These are phyloP conservation scores for Xylariales sp. DNA, from an alignment of 2,329 filamentous ascomycete species.

Conservation along the genomic window DNA sequence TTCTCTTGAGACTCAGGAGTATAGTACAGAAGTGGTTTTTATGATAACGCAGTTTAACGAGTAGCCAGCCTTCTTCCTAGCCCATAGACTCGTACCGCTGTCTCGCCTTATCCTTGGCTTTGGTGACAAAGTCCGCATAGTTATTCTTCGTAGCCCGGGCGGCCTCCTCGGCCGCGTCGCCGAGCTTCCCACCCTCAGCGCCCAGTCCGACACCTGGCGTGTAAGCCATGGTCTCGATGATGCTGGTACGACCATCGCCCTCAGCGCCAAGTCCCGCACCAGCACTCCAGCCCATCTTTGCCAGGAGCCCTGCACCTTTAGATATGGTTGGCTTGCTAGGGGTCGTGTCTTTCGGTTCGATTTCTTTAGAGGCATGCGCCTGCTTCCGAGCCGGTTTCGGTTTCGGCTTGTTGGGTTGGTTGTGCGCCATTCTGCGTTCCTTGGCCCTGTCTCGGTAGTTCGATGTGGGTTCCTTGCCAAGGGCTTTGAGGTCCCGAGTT, in stretches of 20 bases:
- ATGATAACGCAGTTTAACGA: no score
- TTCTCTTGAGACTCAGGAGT: no score
- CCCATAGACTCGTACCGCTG: conserved; percentile 59
- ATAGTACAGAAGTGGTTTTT: no score
- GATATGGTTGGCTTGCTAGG: conserved; percentile 37
- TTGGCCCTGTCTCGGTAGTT: conserved; percentile 64
- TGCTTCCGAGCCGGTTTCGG: conserved; percentile 22
- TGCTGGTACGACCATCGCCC: conserved; percentile 58
- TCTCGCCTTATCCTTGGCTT: conserved; percentile 61
- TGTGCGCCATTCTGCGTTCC: conserved; percentile 59
- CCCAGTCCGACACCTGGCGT: conserved; percentile 65
- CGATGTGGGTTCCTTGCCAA: conserved; percentile 27
- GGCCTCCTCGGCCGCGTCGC: conserved; percentile 62
- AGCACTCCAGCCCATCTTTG: conserved; percentile 69
- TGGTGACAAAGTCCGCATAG: conserved; percentile 59
- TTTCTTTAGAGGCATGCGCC: conserved; percentile 25
- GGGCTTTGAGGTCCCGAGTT: conserved; percentile 22
- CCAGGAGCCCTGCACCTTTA: conserved; percentile 63
- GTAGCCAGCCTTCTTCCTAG: no score
- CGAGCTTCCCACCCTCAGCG: conserved; percentile 64
- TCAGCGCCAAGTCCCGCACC: conserved; percentile 62
- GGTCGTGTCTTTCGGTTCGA: conserved; percentile 30
- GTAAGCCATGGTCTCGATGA: conserved; percentile 61
- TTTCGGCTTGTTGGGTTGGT: conserved; percentile 52
- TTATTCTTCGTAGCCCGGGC: conserved; percentile 55